Evolutionary conservation across 106 monocot species (phyloP), one percentile per base, ranked within the genome.

Genomic region (Acorus gramineus): DNA sequence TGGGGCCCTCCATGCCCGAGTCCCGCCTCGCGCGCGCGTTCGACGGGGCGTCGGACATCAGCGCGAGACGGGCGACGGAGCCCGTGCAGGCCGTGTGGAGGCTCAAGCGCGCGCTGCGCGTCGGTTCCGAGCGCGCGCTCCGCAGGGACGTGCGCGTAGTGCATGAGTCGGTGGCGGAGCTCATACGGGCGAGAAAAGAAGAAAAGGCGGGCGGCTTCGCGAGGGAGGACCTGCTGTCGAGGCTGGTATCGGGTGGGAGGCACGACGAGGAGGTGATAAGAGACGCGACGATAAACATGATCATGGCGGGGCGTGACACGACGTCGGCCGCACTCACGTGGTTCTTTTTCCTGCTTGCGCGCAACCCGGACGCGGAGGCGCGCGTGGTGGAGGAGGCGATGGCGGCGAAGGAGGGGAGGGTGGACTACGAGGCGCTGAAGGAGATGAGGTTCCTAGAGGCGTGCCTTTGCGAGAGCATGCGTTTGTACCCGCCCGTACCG

Each of bases 211-310:
- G 11, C 2, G 56, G 11, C 44, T 28, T 28, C 28, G 45, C 11
- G 47, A 64, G 60, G 49, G 49, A 42, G n/a, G 82, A 86, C 60
- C 71, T 82, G 44, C 64, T 86, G 14, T 86, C 77, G 55, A 59
- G 79, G 68, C 54, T 81, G 45, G 66, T 79, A 14, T 52, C 50
- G 1, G 53, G 63, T 0, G 76, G 28, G 28, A 1, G 63, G 4
- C 57, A 72, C 56, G 14, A 42, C 3, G 86, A 76, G 3, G 77
- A 77, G 71, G 65, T 46, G 47, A 71, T 84, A 11, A 44, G 79
- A 0, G 91, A 92, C 72, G 78, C 86, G 75, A 81, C 79, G 43
- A 77, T 85, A n/a, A 86, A 83, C 77, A 86, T 92, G 71, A 42
- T 86, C 12, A 71, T 86, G 80, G 91, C 91, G 7, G 84, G 81